These are phyloP conservation scores for Macaranga tanarius DNA, from an alignment of 441 rosid genomes.

Conservation along the genomic window DNA sequence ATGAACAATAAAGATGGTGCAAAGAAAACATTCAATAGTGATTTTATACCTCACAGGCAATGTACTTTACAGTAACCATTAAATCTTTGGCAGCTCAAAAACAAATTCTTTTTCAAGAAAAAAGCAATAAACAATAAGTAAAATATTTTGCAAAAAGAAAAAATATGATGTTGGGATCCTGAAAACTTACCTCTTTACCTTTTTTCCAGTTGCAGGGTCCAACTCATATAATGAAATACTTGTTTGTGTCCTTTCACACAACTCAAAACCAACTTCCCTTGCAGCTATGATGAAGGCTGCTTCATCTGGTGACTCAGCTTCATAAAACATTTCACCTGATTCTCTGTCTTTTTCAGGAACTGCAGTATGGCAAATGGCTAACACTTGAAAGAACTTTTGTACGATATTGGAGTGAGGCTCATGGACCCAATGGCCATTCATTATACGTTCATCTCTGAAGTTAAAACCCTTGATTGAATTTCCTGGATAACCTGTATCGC, in stretches of 20 bases:
- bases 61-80: constrained; percentile 1
- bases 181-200: constrained; percentile 48
- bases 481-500: constrained; percentile 22
- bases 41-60: not conserved
- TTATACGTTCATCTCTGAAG: constrained; percentile 74
- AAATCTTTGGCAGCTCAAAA: not conserved
- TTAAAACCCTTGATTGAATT: constrained; percentile 75
- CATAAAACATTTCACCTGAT: constrained; percentile 58
- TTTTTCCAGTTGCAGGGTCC: constrained; percentile 44
- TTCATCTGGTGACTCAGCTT: constrained; percentile 97
- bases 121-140: not conserved
- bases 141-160: not conserved
- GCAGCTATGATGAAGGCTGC: constrained; percentile 92
- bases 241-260: constrained; percentile 68
- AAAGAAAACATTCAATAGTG: not conserved
- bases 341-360: constrained; percentile 58
- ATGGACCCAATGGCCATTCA: constrained; percentile 68
- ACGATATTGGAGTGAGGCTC: constrained; percentile 54
- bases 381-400: constrained; percentile 59
- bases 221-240: constrained; percentile 66
- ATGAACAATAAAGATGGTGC: not conserved
- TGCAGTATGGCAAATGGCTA: constrained; percentile 86
- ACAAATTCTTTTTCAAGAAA: not conserved
- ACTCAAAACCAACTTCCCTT: constrained; percentile 78
- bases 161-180: not conserved